Base-by-base conservation (phyloP, 768 basidiomycete genomes). In the Psilocybe azurescens region DNA sequence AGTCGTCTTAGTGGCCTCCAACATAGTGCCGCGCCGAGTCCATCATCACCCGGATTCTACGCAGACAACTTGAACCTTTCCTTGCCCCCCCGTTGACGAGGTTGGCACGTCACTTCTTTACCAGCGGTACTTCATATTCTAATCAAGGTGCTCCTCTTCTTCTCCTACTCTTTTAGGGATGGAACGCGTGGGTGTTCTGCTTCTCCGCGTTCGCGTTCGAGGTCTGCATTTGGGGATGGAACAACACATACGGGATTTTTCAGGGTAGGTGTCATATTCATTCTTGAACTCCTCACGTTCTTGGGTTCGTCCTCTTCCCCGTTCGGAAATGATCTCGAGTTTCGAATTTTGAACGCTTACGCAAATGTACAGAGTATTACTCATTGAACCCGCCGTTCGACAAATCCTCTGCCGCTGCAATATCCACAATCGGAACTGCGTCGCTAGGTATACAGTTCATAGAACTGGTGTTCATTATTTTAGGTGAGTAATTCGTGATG, bases 381-480 rank as follows among this genome's bases (percentile, higher is more conserved):
- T 52, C 58, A 16, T 28, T 33, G 9, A n/a, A 59, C 58, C 58
- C 58, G 7, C 58, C 58, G 6, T 59, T 59, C 51, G 44, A 59
- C 50, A 20, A 20, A 3, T 50, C 58, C 16, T 59, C 58, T 29
- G 32, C 36, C 6, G 58, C 50, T 30, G 49, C 58, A 6, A 29
- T 59, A n/a, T 59, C 58, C 1, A 53, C 51, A 13, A 59, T 59
- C 8, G 58, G 58, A 2, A 59, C 58, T 13, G 58, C 50, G 4
- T 59, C 58, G 11, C 30, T 59, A 11, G 58, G 58, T n/a, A 59
- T 59, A 16, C 58, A 59, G 29, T 59, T 52, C 24, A 53, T 59
- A 13, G 58, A 33, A 5, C 9, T 59, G 11, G 18, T 59, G 8
- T 36, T 59, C 1, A 14, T 53, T 20, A 38, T 59, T 28, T 9